phyloP scores from a whole-genome alignment of 371 early-diverging fungal genomes.

The Mortierella sp. region DNA sequence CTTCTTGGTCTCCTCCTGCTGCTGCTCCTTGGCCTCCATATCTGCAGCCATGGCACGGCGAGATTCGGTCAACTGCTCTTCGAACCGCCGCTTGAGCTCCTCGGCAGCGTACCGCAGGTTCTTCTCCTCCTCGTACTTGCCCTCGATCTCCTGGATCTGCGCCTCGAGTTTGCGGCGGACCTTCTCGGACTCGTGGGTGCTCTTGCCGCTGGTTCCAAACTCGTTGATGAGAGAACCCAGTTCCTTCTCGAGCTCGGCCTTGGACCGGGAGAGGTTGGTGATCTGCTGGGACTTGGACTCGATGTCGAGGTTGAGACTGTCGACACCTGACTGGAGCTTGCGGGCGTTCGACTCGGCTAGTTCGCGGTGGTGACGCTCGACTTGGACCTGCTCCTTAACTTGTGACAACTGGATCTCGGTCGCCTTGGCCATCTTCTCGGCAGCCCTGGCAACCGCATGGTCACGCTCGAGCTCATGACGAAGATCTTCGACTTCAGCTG shows the following conservation, averaged over 20 bases:
- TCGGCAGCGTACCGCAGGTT: slow-evolving; percentile 67
- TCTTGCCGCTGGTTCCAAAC: slow-evolving; percentile 84
- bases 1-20: slow-evolving; percentile 81
- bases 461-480: slow-evolving; percentile 81
- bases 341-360: slow-evolving; percentile 68
- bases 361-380: slow-evolving; percentile 79
- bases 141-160: slow-evolving; percentile 69
- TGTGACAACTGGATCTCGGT: slow-evolving; percentile 67
- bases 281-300: slow-evolving; percentile 71
- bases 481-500: slow-evolving; percentile 81
- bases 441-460: slow-evolving; percentile 70
- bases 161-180: slow-evolving; percentile 72
- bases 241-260: slow-evolving; percentile 79
- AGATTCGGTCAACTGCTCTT: slow-evolving; percentile 76
- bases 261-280: slow-evolving; percentile 67
- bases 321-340: slow-evolving; percentile 70
- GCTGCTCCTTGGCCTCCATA: slow-evolving; percentile 73
- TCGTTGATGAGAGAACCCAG: slow-evolving; percentile 81
- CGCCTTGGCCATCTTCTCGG: slow-evolving; percentile 73
- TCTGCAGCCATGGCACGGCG: slow-evolving; percentile 76
- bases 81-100: slow-evolving; percentile 73
- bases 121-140: slow-evolving; percentile 76
- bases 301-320: slow-evolving; percentile 69
- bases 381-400: slow-evolving; percentile 66
- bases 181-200: slow-evolving; percentile 82